These are phyloP conservation scores for Carex scoparia DNA, from an alignment of 176 grass and related monocot genomes.

Conservation along the genomic window DNA sequence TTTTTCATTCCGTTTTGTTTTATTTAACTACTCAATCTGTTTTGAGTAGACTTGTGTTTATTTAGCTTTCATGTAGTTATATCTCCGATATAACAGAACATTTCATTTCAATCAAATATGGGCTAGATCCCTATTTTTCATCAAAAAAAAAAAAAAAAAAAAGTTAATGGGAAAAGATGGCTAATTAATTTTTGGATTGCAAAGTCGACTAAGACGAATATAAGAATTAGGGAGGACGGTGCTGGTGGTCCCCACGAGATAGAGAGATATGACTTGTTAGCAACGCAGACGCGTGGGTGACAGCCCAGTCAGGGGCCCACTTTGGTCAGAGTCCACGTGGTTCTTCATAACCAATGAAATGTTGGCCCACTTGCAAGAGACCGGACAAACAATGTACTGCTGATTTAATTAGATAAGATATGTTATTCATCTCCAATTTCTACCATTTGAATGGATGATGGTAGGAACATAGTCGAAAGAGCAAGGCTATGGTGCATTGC, in stretches of 20 bases:
- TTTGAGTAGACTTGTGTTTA: too few species aligned
- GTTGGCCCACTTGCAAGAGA: constrained; percentile 5
- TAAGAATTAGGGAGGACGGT: background rate
- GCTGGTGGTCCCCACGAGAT: constrained; percentile 11
- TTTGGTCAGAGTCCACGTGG: constrained; percentile 21
- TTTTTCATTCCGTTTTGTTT: too few species aligned
- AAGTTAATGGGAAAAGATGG: background rate
- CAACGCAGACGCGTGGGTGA: constrained; percentile 3
- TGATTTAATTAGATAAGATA: background rate
- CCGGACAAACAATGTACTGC: constrained; percentile 6
- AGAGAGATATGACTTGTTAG: constrained; percentile 18
- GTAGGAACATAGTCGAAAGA: too few species aligned
- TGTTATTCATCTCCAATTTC: background rate
- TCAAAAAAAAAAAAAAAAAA: too few species aligned
- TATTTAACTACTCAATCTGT: too few species aligned
- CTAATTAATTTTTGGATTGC: background rate
- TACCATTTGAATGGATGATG: background rate
- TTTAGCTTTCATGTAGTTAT: too few species aligned
- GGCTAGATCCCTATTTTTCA: too few species aligned
- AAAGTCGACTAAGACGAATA: background rate
- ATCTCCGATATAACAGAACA: too few species aligned
- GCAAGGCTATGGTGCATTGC: too few species aligned
- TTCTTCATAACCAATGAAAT: background rate
- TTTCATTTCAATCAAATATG: too few species aligned
- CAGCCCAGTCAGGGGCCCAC: background rate